Conservation (phyloP, 768 basidiomycete species). For the Pilatotrama ljubarskyi region DNA sequence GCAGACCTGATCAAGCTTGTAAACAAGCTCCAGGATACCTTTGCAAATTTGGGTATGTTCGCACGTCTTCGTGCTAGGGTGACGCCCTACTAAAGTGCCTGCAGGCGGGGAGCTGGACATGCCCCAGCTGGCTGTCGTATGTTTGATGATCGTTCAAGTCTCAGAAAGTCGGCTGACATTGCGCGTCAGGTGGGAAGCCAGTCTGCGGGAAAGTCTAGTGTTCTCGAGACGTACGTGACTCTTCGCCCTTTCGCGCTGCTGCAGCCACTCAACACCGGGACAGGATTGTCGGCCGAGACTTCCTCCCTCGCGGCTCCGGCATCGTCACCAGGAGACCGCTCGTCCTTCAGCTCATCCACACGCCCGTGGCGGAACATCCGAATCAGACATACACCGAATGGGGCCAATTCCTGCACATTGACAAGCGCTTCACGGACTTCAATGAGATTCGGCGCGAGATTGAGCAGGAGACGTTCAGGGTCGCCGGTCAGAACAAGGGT, state of each 20-base stretch:
- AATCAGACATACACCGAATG: slow-evolving; percentile 70
- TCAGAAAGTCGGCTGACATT: slow-evolving; percentile 1
- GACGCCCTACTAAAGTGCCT: slow-evolving; percentile 14
- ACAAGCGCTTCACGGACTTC: slow-evolving; percentile 97
- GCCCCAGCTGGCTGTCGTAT: slow-evolving; percentile 87
- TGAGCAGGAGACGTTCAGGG: slow-evolving; percentile 95
- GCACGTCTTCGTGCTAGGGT: slow-evolving; percentile 17
- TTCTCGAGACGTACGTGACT: slow-evolving; percentile 84
- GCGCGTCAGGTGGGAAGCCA: slow-evolving; percentile 84
- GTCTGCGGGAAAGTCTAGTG: slow-evolving; percentile 94
- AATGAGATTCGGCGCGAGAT: slow-evolving; percentile 94
- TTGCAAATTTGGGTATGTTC: slow-evolving; percentile 77
- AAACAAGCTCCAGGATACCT: slow-evolving; percentile 93
- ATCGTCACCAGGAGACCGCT: slow-evolving; percentile 97
- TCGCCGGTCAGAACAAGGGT: slow-evolving; percentile 98
- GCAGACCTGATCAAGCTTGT: slow-evolving; percentile 92
- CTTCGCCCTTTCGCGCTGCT: not conserved
- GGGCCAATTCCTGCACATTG: slow-evolving; percentile 96
- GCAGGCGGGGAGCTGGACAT: slow-evolving; percentile 88
- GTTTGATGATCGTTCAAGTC: slow-evolving; percentile 33
- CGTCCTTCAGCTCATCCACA: slow-evolving; percentile 94
- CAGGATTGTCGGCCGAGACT: slow-evolving; percentile 91
- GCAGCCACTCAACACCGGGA: slow-evolving; percentile 1
- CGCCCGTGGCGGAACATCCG: slow-evolving; percentile 59
- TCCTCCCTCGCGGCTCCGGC: slow-evolving; percentile 84